Base-by-base conservation (phyloP, 257 asterid species). In the Jacaranda mimosifolia region DNA sequence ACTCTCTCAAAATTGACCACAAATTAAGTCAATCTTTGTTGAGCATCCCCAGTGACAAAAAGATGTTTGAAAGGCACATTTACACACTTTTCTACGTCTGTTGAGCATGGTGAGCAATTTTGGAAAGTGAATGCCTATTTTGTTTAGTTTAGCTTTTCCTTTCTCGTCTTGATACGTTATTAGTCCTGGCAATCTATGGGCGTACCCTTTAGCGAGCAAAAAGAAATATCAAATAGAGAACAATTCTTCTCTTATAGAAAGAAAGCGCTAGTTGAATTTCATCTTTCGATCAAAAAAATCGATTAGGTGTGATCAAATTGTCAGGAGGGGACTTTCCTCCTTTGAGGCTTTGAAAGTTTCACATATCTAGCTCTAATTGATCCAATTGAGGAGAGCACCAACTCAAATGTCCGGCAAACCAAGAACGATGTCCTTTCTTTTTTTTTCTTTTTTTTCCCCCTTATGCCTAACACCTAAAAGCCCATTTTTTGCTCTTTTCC, bases 401-500 rank as follows among this genome's bases (percentile, higher is more conserved):
- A 8, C 68, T 62, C 45, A 62, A 62, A 62, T 62, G 68, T 32
- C 8, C 18, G 9, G 45, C 38, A 18, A 49, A 21, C 7, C 9
- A 36, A 52, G 63, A 70, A 70, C 18, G 60, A 68, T 62, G 43
- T 17, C 45, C 45, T 62, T 26, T 45, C 49, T 45, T 45, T 45
- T 7, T 45, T 9, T 45, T 45, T 26, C 2, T 45, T 9, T 45
- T 45, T n/a, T n/a, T n/a, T n/a, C n/a, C n/a, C n/a, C 35, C 43
- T 11, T 32, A 62, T 62, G 68, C 43, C 68, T 62, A 62, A 40
- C 0, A 3, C 45, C 45, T 7, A 7, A 62, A 62, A 32, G 46
- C 68, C 18, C 45, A 21, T 43, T 40, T 64, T 38, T 11, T 15
- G 51, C 70, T 40, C 70, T 64, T 64, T 64, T 64, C 70, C 68